Evolutionary conservation across 2,329 filamentous ascomycete species (phyloP).

Genomic region (Alternaria viburni): DNA sequence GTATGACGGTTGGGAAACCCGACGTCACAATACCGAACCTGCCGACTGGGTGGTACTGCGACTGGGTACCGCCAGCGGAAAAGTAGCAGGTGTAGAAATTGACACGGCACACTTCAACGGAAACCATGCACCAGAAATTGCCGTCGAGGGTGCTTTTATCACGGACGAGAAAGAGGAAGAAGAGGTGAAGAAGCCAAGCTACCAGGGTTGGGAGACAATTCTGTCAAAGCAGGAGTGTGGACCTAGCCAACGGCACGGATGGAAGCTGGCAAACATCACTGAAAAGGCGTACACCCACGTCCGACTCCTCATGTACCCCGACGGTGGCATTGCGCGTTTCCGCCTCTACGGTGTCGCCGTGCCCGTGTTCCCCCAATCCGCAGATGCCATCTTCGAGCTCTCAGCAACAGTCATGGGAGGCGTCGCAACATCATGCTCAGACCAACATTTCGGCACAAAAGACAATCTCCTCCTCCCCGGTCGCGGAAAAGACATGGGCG

Average conservation of each 20-base stretch:
- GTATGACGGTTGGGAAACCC: conserved; percentile 71
- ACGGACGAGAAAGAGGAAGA: conserved; percentile 63
- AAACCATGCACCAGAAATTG: conserved; percentile 81
- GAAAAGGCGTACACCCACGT: conserved; percentile 79
- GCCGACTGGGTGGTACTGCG: conserved; percentile 67
- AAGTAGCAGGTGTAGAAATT: conserved; percentile 75
- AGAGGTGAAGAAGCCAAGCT: conserved; percentile 59
- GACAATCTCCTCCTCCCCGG: conserved; percentile 81
- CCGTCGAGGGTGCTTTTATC: conserved; percentile 74
- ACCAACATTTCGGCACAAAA: conserved; percentile 84
- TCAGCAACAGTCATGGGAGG: conserved; percentile 80
- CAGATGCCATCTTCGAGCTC: conserved; percentile 72
- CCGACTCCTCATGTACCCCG: conserved; percentile 82
- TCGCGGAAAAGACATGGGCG: conserved; percentile 82
- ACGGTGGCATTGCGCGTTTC: conserved; percentile 83
- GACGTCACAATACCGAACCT: conserved; percentile 63
- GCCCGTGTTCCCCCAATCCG: conserved; percentile 74
- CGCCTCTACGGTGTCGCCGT: conserved; percentile 77
- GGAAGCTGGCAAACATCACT: conserved; percentile 65
- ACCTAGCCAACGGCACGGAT: conserved; percentile 74
- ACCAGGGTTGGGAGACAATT: conserved; percentile 70
- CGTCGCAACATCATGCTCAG: conserved; percentile 75
- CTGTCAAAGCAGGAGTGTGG: conserved; percentile 74
- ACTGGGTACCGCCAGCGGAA: conserved; percentile 70
- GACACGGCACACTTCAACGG: conserved; percentile 84